Conservation (phyloP, 352 stramenopile species). For the Peronospora destructor region DNA sequence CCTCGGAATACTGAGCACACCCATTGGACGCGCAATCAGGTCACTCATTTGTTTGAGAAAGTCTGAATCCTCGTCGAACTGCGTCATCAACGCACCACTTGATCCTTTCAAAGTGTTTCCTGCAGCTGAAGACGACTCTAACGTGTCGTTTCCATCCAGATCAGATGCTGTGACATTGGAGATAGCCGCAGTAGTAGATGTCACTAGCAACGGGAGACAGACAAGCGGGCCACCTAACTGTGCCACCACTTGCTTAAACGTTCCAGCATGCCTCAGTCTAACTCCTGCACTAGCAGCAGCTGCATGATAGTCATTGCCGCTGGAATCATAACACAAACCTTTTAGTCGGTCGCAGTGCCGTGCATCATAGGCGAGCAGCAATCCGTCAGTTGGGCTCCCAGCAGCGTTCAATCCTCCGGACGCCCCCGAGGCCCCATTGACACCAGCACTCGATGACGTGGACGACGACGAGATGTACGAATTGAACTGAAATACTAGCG, state of each 20-base stretch:
- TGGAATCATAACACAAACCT: slow-evolving; percentile 62
- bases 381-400: slow-evolving; percentile 39
- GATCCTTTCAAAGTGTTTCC: slow-evolving; percentile 10
- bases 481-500: slow-evolving; percentile 72
- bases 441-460: slow-evolving; percentile 35
- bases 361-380: slow-evolving; percentile 61
- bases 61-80: slow-evolving; percentile 72
- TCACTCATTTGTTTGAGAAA: slow-evolving; percentile 73
- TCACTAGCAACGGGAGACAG: slow-evolving; percentile 59
- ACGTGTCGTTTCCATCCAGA: slow-evolving; percentile 4
- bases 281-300: slow-evolving; percentile 50
- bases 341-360: slow-evolving; percentile 56
- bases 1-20: slow-evolving; percentile 59
- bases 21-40: slow-evolving; percentile 64
- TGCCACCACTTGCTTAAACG: slow-evolving; percentile 64
- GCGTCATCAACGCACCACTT: slow-evolving; percentile 30
- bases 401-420: slow-evolving; percentile 20
- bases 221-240: slow-evolving; percentile 56
- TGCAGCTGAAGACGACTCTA: slow-evolving; percentile 1
- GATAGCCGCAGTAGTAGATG: slow-evolving; percentile 32
- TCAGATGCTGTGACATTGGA: slow-evolving; percentile 18
- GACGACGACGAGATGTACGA: slow-evolving; percentile 68
- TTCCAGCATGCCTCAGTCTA: slow-evolving; percentile 51
- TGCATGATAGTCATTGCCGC: slow-evolving; percentile 59
- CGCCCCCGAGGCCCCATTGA: slow-evolving; percentile 21